Base-by-base conservation (phyloP, 495 filamentous ascomycete species). In the Gamarada debralockiae region DNA sequence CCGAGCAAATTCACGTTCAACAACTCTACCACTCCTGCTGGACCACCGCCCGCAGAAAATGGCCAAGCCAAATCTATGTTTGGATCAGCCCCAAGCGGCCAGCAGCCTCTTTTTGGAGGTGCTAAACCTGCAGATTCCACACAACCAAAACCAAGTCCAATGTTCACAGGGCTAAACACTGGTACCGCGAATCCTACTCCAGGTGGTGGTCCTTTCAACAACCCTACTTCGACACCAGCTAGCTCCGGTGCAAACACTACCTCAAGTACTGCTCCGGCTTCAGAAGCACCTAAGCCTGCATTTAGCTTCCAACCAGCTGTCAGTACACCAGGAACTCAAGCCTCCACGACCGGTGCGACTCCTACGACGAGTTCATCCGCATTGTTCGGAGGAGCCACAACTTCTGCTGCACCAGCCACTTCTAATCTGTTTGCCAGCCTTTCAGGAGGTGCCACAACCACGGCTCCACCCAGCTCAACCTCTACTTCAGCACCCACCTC, bases 1-100 rank as follows among this genome's bases (percentile, higher is more conserved):
- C 46, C 54, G 29, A 24, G 39, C 7, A 52, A 54, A 22, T 41
- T 49, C 2, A 40, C 29, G 17, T 51, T 36, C 22, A 41, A 37
- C 38, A 45, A n/a, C 5, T 70, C 69, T n/a, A 70, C 65, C 15
- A 72, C 69, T 36, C 69, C 69, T 39, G 67, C 69, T 48, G 69
- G 67, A 22, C 66, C 65, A 9, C 69, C 69, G 33, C 67, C 69
- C 22, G 55, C 58, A 46, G 48, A 39, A 47, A 53, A 50, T 14
- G 27, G 14, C 36, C 37, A 53, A 29, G 25, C 36, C 5, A 34
- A 29, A 29, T 29, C 27, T 29, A 5, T 29, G 27, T 29, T 29
- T 10, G 27, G 27, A 10, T 4, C 27, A 29, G 10, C 27, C 10
- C 27, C 27, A 29, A 29, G 27, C 10, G 27, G 27, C 4, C 27